These are phyloP conservation scores for Catenaria anguillulae DNA, from an alignment of 371 early-diverging fungal genomes.

Conservation along the genomic window DNA sequence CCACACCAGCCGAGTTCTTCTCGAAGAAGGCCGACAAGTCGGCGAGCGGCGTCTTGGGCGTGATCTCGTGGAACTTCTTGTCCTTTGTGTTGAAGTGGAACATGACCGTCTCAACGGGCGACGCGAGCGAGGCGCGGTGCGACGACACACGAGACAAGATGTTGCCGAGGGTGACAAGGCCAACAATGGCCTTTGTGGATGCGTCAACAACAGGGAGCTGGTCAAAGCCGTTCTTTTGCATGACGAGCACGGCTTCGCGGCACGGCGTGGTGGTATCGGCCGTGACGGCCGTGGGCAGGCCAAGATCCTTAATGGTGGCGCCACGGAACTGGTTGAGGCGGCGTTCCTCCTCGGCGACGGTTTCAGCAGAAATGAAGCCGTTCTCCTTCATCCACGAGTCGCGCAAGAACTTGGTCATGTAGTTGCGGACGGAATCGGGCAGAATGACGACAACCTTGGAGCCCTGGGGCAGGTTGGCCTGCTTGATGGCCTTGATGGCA, in stretches of 20 bases:
- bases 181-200: constrained; percentile 37
- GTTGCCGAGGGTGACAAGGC: constrained; percentile 76
- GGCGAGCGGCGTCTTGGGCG: constrained; percentile 61
- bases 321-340: constrained; percentile 47
- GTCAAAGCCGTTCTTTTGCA: constrained; percentile 80
- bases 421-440: constrained; percentile 93
- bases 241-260: constrained; percentile 64
- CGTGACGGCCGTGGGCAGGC: constrained; percentile 65
- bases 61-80: constrained; percentile 61
- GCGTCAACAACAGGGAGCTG: constrained; percentile 78
- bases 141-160: constrained; percentile 65
- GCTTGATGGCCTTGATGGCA: constrained; percentile 68
- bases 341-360: constrained; percentile 24
- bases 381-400: constrained; percentile 87
- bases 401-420: constrained; percentile 85
- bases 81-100: constrained; percentile 56
- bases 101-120: constrained; percentile 65
- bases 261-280: constrained; percentile 46
- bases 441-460: constrained; percentile 83
- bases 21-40: constrained; percentile 78
- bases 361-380: constrained; percentile 47
- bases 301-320: constrained; percentile 64
- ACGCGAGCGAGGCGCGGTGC: constrained; percentile 44
- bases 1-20: constrained; percentile 67
- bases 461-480: constrained; percentile 49